These are phyloP conservation scores for Nymphaea thermarum DNA, from an alignment of 164 flowering plant species.

Conservation along the genomic window DNA sequence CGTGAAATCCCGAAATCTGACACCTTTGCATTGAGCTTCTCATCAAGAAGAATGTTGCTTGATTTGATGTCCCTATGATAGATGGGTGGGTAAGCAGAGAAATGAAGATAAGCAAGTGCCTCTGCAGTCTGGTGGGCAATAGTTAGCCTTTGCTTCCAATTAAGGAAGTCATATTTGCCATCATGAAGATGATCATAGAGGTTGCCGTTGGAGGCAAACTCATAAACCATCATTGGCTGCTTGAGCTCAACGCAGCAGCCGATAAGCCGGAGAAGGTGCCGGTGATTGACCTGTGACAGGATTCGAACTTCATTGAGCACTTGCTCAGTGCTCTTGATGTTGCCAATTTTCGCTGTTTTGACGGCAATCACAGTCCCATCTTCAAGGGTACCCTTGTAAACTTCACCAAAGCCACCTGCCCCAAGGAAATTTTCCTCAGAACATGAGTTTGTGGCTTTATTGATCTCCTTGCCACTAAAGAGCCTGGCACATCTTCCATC, in stretches of 20 bases:
- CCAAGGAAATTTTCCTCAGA: slow-evolving; percentile 20
- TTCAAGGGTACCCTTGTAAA: background rate
- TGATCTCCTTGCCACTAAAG: slow-evolving; percentile 44
- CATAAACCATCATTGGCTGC: slow-evolving; percentile 1
- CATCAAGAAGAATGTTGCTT: slow-evolving; percentile 1
- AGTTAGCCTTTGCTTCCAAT: background rate
- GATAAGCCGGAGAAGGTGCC: slow-evolving; percentile 1
- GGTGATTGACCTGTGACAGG: slow-evolving; percentile 1
- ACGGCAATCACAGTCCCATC: slow-evolving; percentile 2
- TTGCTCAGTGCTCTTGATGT: background rate
- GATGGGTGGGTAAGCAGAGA: background rate
- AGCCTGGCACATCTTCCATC: slow-evolving; percentile 35
- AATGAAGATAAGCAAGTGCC: slow-evolving; percentile 1
- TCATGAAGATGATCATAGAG: slow-evolving; percentile 2
- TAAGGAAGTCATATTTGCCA: background rate
- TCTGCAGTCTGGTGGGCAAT: background rate
- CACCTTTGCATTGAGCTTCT: background rate
- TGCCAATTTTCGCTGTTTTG: slow-evolving; percentile 1
- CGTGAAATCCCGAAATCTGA: slow-evolving; percentile 1
- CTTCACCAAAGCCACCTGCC: background rate
- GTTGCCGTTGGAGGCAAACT: background rate
- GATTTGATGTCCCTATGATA: slow-evolving; percentile 3
- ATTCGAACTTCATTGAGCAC: background rate
- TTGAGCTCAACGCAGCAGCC: background rate
- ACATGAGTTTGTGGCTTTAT: slow-evolving; percentile 39